Conservation (phyloP, 2,329 filamentous ascomycete genomes). For the Ophiostoma sp. region DNA sequence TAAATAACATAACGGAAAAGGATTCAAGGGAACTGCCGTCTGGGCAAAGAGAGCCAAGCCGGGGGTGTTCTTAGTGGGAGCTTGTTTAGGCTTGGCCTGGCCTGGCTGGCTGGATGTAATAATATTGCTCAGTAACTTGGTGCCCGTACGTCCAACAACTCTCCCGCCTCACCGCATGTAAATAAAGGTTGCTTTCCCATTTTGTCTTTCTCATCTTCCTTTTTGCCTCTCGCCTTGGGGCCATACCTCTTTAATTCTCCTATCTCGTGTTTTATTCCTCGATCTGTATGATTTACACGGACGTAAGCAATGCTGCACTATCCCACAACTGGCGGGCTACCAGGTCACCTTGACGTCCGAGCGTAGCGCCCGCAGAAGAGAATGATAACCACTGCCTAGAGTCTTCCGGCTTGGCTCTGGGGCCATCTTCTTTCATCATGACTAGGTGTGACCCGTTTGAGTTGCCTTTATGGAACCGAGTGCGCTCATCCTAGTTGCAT, state of each 20-base stretch:
- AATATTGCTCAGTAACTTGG: background rate
- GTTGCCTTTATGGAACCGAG: background rate
- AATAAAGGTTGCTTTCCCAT: background rate
- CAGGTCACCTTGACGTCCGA: background rate
- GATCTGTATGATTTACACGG: background rate
- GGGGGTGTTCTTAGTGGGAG: conserved; percentile 12
- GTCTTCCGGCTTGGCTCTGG: background rate
- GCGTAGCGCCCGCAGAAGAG: background rate
- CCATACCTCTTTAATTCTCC: background rate
- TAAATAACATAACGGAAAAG: background rate
- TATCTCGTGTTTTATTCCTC: conserved; percentile 11
- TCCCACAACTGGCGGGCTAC: background rate
- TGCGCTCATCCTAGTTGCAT: too few species aligned
- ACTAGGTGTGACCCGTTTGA: background rate
- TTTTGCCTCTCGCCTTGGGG: background rate
- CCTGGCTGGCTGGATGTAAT: background rate
- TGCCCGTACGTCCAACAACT: background rate
- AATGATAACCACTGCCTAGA: background rate
- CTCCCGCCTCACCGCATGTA: background rate
- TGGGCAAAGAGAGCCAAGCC: background rate
- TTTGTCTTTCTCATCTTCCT: background rate
- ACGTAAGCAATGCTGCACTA: background rate
- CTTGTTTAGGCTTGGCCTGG: conserved; percentile 8
- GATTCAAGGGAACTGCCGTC: background rate
- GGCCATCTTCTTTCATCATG: background rate